phyloP scores from a whole-genome alignment of 2,329 filamentous ascomycete genomes.

The Aspergillus pseudoterreus region DNA sequence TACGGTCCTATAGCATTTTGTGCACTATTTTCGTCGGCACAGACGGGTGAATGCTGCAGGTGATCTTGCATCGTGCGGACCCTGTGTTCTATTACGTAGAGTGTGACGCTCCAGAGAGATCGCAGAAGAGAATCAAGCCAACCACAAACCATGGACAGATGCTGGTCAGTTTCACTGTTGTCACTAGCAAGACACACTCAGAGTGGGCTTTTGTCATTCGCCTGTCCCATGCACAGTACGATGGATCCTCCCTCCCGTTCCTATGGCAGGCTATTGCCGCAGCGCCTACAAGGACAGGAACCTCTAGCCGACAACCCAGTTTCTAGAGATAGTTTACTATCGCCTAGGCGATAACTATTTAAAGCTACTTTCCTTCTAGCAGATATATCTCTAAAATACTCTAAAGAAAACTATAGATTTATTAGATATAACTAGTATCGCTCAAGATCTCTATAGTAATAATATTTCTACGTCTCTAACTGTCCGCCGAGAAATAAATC shows the following conservation, averaged over 20 bases:
- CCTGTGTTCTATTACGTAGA: constrained; percentile 3
- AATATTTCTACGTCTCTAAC: no score
- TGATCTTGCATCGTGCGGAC: constrained; percentile 3
- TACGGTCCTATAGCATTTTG: constrained; percentile 8
- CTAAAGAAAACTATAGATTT: neutral
- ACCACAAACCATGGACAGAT: neutral
- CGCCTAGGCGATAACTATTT: neutral
- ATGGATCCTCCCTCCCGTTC: neutral
- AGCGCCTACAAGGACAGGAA: constrained; percentile 4
- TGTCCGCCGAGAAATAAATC: neutral
- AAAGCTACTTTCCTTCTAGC: neutral
- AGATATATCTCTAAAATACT: neutral
- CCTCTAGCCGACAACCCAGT: neutral
- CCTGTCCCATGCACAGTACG: constrained; percentile 6
- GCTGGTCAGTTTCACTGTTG: constrained; percentile 1
- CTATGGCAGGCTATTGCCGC: constrained; percentile 5
- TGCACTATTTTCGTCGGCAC: constrained; percentile 6
- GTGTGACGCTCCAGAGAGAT: constrained; percentile 4
- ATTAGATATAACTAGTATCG: no score
- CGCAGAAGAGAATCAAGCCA: neutral
- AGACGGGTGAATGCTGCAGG: constrained; percentile 4
- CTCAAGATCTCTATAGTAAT: no score
- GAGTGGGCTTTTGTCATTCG: neutral
- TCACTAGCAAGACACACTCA: neutral
- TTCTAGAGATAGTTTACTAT: constrained; percentile 5